phyloP scores from a whole-genome alignment of 2,329 filamentous ascomycete species.

The Ophiostoma novo-ulmi region DNA sequence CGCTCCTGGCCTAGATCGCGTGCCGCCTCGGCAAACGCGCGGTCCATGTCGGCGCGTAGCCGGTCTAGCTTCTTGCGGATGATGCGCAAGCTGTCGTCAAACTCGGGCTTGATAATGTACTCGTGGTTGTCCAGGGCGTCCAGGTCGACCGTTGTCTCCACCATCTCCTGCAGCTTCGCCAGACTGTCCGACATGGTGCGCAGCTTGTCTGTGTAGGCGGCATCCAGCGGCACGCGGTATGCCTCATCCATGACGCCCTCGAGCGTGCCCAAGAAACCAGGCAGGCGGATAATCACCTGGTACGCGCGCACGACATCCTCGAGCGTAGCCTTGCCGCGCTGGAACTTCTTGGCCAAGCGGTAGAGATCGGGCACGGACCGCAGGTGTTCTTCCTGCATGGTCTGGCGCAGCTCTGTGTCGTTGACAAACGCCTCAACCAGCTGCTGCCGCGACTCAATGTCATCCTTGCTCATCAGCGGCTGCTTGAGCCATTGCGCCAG shows the following conservation, averaged over 20 bases:
- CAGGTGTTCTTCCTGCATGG: slow-evolving; percentile 93
- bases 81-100: slow-evolving; percentile 80
- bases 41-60: slow-evolving; percentile 73
- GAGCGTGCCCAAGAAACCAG: slow-evolving; percentile 81
- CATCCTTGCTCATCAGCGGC: slow-evolving; percentile 82
- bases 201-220: slow-evolving; percentile 80
- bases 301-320: slow-evolving; percentile 96
- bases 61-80: slow-evolving; percentile 89
- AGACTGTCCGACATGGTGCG: slow-evolving; percentile 71
- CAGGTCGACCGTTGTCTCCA: slow-evolving; percentile 94
- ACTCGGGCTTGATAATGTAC: slow-evolving; percentile 98
- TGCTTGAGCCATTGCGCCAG: slow-evolving; percentile 97
- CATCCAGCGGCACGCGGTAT: slow-evolving; percentile 81
- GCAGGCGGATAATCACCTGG: slow-evolving; percentile 86
- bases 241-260: slow-evolving; percentile 94
- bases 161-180: slow-evolving; percentile 89
- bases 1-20: slow-evolving; percentile 81
- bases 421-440: slow-evolving; percentile 91
- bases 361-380: slow-evolving; percentile 92
- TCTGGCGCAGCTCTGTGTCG: slow-evolving; percentile 89
- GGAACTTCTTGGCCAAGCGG: slow-evolving; percentile 88
- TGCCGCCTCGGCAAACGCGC: slow-evolving; percentile 71
- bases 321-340: slow-evolving; percentile 81
- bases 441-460: slow-evolving; percentile 84
- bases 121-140: slow-evolving; percentile 95